These are phyloP conservation scores for Isabelozyma pseudorhagii DNA, from an alignment of 805 yeast genomes.

Conservation along the genomic window DNA sequence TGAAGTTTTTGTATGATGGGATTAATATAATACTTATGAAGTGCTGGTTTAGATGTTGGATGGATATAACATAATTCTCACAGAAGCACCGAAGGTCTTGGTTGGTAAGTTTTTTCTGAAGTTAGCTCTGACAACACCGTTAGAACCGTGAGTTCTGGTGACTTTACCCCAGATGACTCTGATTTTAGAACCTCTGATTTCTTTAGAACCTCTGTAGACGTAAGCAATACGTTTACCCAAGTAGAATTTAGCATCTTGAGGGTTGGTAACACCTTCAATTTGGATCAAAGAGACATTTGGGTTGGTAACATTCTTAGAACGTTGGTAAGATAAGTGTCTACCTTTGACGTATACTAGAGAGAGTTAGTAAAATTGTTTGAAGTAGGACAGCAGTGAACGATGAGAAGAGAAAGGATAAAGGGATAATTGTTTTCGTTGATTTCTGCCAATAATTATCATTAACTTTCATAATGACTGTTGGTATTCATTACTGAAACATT, in stretches of 20 bases:
- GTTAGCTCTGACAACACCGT: constrained; percentile 97
- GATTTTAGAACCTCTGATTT: constrained; percentile 97
- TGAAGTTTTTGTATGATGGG: not conserved
- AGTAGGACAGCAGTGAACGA: constrained; percentile 1
- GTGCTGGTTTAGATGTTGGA: constrained; percentile 82
- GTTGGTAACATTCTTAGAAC: constrained; percentile 97
- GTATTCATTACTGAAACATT: too few species aligned
- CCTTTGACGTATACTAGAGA: constrained; percentile 96
- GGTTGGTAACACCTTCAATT: constrained; percentile 90
- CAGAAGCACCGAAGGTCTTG: constrained; percentile 99
- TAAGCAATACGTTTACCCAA: constrained; percentile 99
- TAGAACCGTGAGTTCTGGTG: constrained; percentile 98
- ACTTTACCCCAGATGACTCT: constrained; percentile 99
- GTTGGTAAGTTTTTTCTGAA: constrained; percentile 99
- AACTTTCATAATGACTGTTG: too few species aligned
- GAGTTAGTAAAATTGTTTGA: constrained; percentile 27
- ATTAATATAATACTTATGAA: not conserved
- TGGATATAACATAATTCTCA: constrained; percentile 99
- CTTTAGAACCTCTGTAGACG: constrained; percentile 98
- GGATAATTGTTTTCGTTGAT: too few species aligned
- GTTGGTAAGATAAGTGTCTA: constrained; percentile 99
- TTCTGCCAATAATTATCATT: too few species aligned
- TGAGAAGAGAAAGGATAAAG: too few species aligned
- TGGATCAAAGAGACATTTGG: constrained; percentile 96
- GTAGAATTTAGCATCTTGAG: constrained; percentile 98